Evolutionary conservation across 495 filamentous ascomycete genomes (phyloP).

Genomic region (Antarctomyces pellizariae): DNA sequence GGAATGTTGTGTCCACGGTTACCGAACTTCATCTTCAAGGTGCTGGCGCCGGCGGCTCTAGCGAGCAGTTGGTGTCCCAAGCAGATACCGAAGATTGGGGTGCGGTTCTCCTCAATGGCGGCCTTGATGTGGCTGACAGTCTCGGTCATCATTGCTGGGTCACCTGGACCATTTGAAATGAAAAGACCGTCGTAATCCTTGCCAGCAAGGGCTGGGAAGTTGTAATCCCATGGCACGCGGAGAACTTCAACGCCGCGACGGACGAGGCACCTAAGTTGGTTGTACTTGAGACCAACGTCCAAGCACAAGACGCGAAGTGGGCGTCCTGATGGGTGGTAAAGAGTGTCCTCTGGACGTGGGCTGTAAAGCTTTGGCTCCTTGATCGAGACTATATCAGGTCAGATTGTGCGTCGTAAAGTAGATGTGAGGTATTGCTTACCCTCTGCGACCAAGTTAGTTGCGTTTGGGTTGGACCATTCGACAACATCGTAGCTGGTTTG

Average conservation of each 20-base stretch:
- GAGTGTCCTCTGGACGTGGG: slow-evolving; percentile 35
- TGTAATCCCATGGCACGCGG: slow-evolving; percentile 87
- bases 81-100: slow-evolving; percentile 91
- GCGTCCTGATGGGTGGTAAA: slow-evolving; percentile 72
- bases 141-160: slow-evolving; percentile 57
- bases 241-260: slow-evolving; percentile 81
- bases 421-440: slow-evolving; percentile 34
- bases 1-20: slow-evolving; percentile 98
- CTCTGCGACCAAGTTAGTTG: slow-evolving; percentile 74
- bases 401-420: no score
- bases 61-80: slow-evolving; percentile 88
- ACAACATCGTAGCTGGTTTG: slow-evolving; percentile 44
- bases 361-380: slow-evolving; percentile 58
- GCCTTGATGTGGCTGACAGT: slow-evolving; percentile 55
- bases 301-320: slow-evolving; percentile 69
- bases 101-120: slow-evolving; percentile 47
- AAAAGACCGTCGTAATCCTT: slow-evolving; percentile 88
- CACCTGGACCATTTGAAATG: slow-evolving; percentile 91
- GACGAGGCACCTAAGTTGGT: slow-evolving; percentile 83
- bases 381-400: slow-evolving; percentile 47
- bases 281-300: slow-evolving; percentile 93
- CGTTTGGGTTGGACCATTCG: slow-evolving; percentile 81
- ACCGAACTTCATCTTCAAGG: slow-evolving; percentile 93
- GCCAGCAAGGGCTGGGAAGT: slow-evolving; percentile 50
- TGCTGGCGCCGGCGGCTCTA: slow-evolving; percentile 69